Percentiles rank a stretch among this genome's conserved stretches.
Evolutionary conservation across 148 eudicot genomes (phyloP).

Genomic region (Nepenthes gracilis): DNA sequence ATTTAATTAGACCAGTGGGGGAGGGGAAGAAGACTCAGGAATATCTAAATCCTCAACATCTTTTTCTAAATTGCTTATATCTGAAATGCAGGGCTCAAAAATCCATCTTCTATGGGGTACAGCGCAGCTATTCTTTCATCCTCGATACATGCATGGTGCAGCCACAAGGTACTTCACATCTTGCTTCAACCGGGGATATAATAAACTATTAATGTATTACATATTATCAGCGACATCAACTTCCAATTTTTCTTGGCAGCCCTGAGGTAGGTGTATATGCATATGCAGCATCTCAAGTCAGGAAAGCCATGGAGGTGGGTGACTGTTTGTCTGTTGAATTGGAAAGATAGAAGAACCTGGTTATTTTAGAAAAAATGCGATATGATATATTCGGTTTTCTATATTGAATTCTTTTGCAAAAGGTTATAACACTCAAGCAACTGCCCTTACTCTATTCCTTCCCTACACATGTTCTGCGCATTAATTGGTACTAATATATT

Average conservation of each 20-base stretch:
- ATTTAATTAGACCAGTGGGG: not conserved
- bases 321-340: slow-evolving; percentile 2
- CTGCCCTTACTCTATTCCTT: too few relatives aligned
- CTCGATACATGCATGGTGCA: slow-evolving; percentile 98
- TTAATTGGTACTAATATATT: not conserved
- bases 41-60: not conserved
- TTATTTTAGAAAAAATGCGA: not conserved
- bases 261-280: slow-evolving; percentile 86
- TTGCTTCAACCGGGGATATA: not conserved
- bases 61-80: slow-evolving; percentile 4
- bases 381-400: not conserved
- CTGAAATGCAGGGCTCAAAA: slow-evolving; percentile 47
- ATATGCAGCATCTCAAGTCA: slow-evolving; percentile 92
- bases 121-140: slow-evolving; percentile 89
- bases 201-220: not conserved
- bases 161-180: slow-evolving; percentile 64
- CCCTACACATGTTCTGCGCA: not conserved
- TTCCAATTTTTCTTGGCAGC: slow-evolving; percentile 29
- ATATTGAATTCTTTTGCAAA: too few relatives aligned
- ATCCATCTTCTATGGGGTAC: slow-evolving; percentile 94
- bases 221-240: not conserved
- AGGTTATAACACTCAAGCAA: too few relatives aligned
- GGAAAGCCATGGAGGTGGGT: slow-evolving; percentile 94
- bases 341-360: slow-evolving; percentile 4
- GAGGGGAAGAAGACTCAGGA: too few relatives aligned